Conservation (phyloP, 2,329 filamentous ascomycete genomes). For the Aspergillus neotritici region DNA sequence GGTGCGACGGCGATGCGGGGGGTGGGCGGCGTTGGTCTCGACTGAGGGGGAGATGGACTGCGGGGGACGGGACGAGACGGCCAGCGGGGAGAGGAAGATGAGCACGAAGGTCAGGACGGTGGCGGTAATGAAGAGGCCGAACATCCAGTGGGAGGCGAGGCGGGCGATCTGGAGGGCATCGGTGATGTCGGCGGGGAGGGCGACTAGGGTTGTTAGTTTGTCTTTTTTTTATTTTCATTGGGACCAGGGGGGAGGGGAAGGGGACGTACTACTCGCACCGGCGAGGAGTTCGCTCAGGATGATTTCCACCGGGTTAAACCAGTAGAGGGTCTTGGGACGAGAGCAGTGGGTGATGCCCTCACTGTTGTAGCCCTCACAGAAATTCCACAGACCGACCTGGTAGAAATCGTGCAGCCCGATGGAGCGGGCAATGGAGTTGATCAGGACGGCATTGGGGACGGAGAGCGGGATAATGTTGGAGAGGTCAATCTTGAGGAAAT, state of each 20-base stretch:
- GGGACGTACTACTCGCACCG: slow-evolving; percentile 64
- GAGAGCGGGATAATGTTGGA: slow-evolving; percentile 71
- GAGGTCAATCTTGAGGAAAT: slow-evolving; percentile 79
- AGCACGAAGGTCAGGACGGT: slow-evolving; percentile 65
- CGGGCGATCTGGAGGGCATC: slow-evolving; percentile 69
- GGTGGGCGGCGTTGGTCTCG: slow-evolving; percentile 20
- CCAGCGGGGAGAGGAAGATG: slow-evolving; percentile 59
- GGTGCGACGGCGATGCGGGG: slow-evolving; percentile 32
- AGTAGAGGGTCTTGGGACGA: slow-evolving; percentile 64
- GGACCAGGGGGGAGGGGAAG: not conserved
- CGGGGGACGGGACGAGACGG: slow-evolving; percentile 37
- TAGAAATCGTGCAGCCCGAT: slow-evolving; percentile 92
- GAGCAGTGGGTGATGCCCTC: slow-evolving; percentile 69
- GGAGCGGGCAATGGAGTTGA: slow-evolving; percentile 81
- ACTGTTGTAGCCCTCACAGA: slow-evolving; percentile 76
- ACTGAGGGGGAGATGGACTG: slow-evolving; percentile 28
- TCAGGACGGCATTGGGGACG: slow-evolving; percentile 65
- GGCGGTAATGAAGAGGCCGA: slow-evolving; percentile 73
- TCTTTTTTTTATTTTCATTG: not conserved
- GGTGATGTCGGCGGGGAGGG: slow-evolving; percentile 67
- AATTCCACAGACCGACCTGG: slow-evolving; percentile 85
- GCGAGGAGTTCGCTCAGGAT: slow-evolving; percentile 72
- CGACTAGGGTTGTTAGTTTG: slow-evolving; percentile 47
- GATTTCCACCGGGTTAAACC: slow-evolving; percentile 86
- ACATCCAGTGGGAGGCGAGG: slow-evolving; percentile 78